Evolutionary conservation across 495 filamentous ascomycete species (phyloP), one percentile per base, ranked within the genome.

Genomic region (Elaphomyces granulatus): DNA sequence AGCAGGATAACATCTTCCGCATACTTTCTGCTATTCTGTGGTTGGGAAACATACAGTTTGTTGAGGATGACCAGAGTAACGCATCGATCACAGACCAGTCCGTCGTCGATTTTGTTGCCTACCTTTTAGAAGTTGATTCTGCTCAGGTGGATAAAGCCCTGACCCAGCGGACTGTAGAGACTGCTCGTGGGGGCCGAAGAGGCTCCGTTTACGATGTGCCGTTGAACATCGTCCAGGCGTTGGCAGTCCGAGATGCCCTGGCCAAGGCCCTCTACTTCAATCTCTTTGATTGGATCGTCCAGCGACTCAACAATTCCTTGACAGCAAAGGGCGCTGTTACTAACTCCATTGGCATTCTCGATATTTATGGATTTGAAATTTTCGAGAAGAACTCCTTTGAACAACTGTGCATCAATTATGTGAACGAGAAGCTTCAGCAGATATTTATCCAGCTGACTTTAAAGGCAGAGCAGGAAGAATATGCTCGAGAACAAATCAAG

Each of bases 301-400:
- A 80, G 44, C 80, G 92, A 45, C 82, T 96, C 44, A 98, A 98
- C 51, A 68, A 76, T 36, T 94, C 90, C 8, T 61, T 98, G 49
- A 75, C 80, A 59, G 87, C 90, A 21, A 74, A 83, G 19, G 79
- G 80, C 8, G 58, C 77, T 0, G 62, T 83, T 7, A 63, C 77
- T 9, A 86, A 94, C 55, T 82, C 83, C 2, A 90, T 99, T 50
- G 90, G 90, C 57, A 96, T 99, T 59, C 73, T 99, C 36, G 92
- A 99, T 71, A 99, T 99, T 45, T 99, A 99, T 59, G 92, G 92
- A 12, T 99, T 99, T 50, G 92, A 99, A 59, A 99, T 99, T 47
- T 99, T 99, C 47, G 90, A 99, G 58, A 85, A 81, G 61, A 99
- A 99, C 63, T 94, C 86, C 43, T 99, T 99, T 50, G 92, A 99